Evolutionary conservation across 768 basidiomycete species (phyloP).

Genomic region (Lactarius tabidus): DNA sequence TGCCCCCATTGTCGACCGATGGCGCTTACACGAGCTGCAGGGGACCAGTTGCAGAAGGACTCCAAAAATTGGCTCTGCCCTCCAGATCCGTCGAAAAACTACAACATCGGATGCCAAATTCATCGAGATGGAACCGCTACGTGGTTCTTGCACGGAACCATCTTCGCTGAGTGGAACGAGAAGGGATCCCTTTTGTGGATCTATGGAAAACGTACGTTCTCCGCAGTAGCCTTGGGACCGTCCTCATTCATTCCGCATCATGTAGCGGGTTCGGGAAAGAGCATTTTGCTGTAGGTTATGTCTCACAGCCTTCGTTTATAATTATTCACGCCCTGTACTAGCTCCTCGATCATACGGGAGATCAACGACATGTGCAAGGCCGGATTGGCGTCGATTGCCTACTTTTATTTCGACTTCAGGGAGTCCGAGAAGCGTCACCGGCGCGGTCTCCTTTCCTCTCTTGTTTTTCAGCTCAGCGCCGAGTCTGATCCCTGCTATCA

Average conservation of each 20-base stretch:
- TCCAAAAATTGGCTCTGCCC: constrained; percentile 6
- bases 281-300: not conserved
- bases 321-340: not conserved
- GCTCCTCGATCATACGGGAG: not conserved
- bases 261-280: constrained; percentile 9
- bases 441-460: constrained; percentile 2
- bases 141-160: not conserved
- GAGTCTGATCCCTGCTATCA: not conserved
- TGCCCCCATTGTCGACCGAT: not conserved
- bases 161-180: not conserved
- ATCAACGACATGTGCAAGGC: not conserved
- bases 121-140: not conserved
- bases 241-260: not conserved
- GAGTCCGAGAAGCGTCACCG: not conserved
- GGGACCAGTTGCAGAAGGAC: not conserved
- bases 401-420: constrained; percentile 13
- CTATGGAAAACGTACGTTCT: constrained; percentile 6
- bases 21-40: not conserved
- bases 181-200: constrained; percentile 5
- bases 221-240: not conserved
- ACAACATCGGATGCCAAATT: not conserved
- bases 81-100: constrained; percentile 11
- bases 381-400: not conserved
- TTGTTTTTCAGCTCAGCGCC: not conserved
- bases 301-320: not conserved